phyloP scores from a whole-genome alignment of 176 grass and related monocot genomes.

The Ensete ventricosum region DNA sequence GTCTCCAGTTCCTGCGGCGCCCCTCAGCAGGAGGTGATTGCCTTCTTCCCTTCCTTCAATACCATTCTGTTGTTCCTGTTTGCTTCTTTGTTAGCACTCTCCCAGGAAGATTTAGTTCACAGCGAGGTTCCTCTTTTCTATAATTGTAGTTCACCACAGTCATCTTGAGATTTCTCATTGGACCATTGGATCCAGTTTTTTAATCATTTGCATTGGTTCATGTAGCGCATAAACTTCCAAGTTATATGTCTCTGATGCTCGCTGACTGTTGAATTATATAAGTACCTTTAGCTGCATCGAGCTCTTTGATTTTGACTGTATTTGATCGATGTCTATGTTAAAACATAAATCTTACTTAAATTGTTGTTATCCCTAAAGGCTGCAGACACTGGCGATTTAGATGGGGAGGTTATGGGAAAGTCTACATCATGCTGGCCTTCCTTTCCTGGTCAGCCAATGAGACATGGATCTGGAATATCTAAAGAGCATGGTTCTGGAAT shows the following conservation, averaged over 20 bases:
- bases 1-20: neutral
- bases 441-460: slow-evolving; percentile 2
- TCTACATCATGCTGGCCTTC: slow-evolving; percentile 10
- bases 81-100: neutral
- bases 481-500: neutral
- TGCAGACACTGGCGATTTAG: neutral
- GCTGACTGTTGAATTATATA: too few relatives aligned
- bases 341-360: neutral
- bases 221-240: too few relatives aligned
- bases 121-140: too few relatives aligned
- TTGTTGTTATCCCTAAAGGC: neutral
- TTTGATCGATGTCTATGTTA: neutral
- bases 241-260: too few relatives aligned
- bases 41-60: neutral
- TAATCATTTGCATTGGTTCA: too few relatives aligned
- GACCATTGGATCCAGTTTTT: too few relatives aligned
- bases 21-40: neutral
- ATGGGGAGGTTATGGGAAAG: neutral
- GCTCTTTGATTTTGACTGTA: neutral
- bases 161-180: too few relatives aligned
- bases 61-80: neutral
- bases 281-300: too few relatives aligned
- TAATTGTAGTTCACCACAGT: too few relatives aligned
- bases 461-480: neutral
- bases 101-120: neutral